Percentiles rank a stretch among this genome's conserved stretches.
Conservation (phyloP, 2,329 filamentous ascomycete genomes). For the Monosporascus sp. region DNA sequence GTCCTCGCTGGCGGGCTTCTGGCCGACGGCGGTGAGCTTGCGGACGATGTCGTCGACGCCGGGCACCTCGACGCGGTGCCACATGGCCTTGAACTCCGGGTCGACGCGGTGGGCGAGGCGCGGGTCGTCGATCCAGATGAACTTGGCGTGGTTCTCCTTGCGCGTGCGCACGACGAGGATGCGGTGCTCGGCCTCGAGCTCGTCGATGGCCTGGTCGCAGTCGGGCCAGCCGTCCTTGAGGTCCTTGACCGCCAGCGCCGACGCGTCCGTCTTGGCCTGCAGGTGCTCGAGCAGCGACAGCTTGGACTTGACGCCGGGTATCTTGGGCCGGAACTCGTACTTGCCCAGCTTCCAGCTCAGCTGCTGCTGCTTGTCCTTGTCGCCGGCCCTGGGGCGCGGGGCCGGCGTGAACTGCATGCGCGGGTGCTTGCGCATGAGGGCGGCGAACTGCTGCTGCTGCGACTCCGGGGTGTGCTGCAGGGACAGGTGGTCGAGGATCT, state of each 20-base stretch:
- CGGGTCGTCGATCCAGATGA: slow-evolving; percentile 85
- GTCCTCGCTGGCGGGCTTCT: slow-evolving; percentile 81
- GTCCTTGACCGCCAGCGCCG: slow-evolving; percentile 79
- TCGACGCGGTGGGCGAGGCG: slow-evolving; percentile 72
- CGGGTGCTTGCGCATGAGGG: slow-evolving; percentile 61
- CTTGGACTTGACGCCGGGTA: slow-evolving; percentile 70
- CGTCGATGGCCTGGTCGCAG: slow-evolving; percentile 72
- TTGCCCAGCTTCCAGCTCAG: slow-evolving; percentile 64
- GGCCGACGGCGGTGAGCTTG: slow-evolving; percentile 69
- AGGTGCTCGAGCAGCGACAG: slow-evolving; percentile 75
- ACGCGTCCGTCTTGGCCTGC: slow-evolving; percentile 74
- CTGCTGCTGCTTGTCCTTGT: slow-evolving; percentile 28
- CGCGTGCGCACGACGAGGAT: slow-evolving; percentile 84
- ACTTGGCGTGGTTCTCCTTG: slow-evolving; percentile 82
- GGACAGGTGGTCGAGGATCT: slow-evolving; percentile 77
- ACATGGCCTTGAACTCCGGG: slow-evolving; percentile 75
- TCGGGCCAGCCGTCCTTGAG: slow-evolving; percentile 94
- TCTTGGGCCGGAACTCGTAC: slow-evolving; percentile 80
- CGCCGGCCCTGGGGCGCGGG: slow-evolving; percentile 35
- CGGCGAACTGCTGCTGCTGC: slow-evolving; percentile 59
- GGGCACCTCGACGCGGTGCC: slow-evolving; percentile 76
- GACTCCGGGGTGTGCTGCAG: slow-evolving; percentile 58
- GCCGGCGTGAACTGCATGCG: slow-evolving; percentile 54
- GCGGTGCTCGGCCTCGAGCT: slow-evolving; percentile 71
- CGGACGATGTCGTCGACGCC: slow-evolving; percentile 66